phyloP scores from a whole-genome alignment of 306 rosid genomes.

The Citrullus amarus region DNA sequence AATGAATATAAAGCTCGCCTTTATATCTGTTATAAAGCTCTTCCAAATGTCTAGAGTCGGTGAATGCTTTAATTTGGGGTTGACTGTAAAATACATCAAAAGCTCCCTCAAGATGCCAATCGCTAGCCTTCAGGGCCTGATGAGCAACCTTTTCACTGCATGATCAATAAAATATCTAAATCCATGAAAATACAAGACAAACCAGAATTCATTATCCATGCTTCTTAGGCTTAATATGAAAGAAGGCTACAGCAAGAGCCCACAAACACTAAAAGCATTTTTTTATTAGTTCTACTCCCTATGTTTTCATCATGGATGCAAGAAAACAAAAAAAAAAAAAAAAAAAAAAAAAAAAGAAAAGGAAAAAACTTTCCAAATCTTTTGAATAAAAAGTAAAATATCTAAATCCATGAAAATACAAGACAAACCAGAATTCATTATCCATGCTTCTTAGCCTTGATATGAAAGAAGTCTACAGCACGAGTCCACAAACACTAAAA shows the following conservation, averaged over 20 bases:
- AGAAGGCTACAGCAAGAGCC: not conserved
- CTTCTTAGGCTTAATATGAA: not conserved
- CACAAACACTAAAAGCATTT: not conserved
- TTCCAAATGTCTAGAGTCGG: conserved; percentile 90
- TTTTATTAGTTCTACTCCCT: not conserved
- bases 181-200: not conserved
- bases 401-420: not conserved
- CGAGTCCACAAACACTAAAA: not conserved
- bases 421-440: not conserved
- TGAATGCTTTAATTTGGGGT: conserved; percentile 58
- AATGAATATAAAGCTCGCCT: conserved; percentile 43
- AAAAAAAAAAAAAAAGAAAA: not conserved
- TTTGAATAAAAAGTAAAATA: not conserved
- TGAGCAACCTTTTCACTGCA: conserved; percentile 80
- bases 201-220: not conserved
- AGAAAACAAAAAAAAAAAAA: not conserved
- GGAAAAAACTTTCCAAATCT: not conserved
- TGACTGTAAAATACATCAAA: conserved; percentile 94
- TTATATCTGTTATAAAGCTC: conserved; percentile 91
- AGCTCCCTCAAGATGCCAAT: conserved; percentile 99
- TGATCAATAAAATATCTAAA: not conserved
- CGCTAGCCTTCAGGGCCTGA: conserved; percentile 81
- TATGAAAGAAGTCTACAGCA: not conserved
- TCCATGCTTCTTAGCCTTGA: not conserved
- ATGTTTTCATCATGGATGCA: not conserved